phyloP scores from a whole-genome alignment of 2,329 filamentous ascomycete species.

The Xylariaceae sp. region DNA sequence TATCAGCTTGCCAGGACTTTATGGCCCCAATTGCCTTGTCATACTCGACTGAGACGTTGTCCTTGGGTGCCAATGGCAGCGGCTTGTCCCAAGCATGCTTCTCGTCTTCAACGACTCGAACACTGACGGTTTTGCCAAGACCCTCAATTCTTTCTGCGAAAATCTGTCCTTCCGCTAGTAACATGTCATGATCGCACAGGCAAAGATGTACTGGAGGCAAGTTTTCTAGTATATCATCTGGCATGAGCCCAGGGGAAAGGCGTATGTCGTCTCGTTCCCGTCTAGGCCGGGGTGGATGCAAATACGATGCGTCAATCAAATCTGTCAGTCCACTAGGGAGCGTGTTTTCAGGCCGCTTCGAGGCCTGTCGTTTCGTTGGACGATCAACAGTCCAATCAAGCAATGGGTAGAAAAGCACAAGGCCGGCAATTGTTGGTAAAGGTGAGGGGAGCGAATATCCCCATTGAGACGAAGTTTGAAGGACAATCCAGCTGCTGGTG shows the following conservation, averaged over 20 bases:
- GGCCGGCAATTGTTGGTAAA: conserved; percentile 42
- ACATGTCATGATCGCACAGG: conserved; percentile 28
- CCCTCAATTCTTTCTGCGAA: conserved; percentile 17
- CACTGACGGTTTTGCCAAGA: conserved; percentile 27
- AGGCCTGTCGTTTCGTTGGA: conserved; percentile 49
- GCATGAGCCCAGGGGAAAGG: conserved; percentile 42
- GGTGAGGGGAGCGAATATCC: conserved; percentile 15
- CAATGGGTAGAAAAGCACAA: conserved; percentile 57
- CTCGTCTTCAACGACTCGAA: conserved; percentile 42
- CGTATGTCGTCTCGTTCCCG: conserved; percentile 45
- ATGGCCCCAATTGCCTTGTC: conserved; percentile 37
- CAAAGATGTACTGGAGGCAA: conserved; percentile 23
- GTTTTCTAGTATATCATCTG: conserved; percentile 16
- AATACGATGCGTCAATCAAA: conserved; percentile 59
- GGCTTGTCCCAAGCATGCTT: conserved; percentile 48
- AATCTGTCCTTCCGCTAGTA: conserved; percentile 22
- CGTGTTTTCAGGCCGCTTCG: conserved; percentile 51
- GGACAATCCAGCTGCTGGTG: conserved; percentile 33
- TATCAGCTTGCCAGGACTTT: conserved; percentile 32
- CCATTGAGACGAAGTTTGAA: conserved; percentile 20
- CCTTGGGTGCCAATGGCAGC: conserved; percentile 38
- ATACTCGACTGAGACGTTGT: conserved; percentile 42
- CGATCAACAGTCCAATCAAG: conserved; percentile 57
- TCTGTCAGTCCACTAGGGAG: conserved; percentile 53
- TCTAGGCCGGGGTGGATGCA: conserved; percentile 44